These are phyloP conservation scores for Pleurotus pulmonarius DNA, from an alignment of 768 basidiomycete genomes.

Conservation along the genomic window DNA sequence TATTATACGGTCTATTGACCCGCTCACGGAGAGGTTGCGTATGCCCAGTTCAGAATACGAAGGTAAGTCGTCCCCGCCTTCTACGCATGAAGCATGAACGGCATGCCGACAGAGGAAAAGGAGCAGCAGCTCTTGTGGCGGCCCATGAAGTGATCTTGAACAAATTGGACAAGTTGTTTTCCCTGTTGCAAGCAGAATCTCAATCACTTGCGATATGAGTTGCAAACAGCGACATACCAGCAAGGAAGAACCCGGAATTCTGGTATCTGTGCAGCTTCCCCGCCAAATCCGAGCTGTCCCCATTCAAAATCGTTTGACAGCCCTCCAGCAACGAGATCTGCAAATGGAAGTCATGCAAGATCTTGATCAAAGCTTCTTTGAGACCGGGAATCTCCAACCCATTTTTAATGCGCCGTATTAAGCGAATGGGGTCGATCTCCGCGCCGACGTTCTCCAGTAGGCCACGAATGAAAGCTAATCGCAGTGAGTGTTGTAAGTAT, in stretches of 20 bases:
- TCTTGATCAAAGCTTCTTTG: constrained; percentile 93
- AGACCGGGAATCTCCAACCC: constrained; percentile 95
- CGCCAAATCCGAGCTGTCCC: constrained; percentile 76
- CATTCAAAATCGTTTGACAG: constrained; percentile 81
- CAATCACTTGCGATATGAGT: background rate
- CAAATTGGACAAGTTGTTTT: constrained; percentile 70
- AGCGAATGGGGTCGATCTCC: constrained; percentile 90
- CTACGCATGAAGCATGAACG: constrained; percentile 77
- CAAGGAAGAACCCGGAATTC: constrained; percentile 73
- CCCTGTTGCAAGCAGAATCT: constrained; percentile 33
- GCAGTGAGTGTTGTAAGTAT: background rate
- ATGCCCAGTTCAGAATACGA: constrained; percentile 52
- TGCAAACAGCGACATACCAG: constrained; percentile 44
- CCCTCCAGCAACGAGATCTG: constrained; percentile 93
- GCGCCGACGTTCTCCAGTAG: constrained; percentile 94
- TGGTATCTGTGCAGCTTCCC: constrained; percentile 70
- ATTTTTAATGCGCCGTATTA: constrained; percentile 93
- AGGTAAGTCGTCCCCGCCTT: constrained; percentile 61
- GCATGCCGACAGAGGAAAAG: constrained; percentile 87
- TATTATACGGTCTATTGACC: background rate
- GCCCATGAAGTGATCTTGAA: constrained; percentile 49
- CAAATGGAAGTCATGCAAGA: constrained; percentile 92
- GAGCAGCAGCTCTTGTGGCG: constrained; percentile 57
- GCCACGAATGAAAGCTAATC: constrained; percentile 85
- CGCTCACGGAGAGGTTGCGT: constrained; percentile 17